phyloP scores from a whole-genome alignment of 352 stramenopile genomes.

The Globisporangium spinosum region DNA sequence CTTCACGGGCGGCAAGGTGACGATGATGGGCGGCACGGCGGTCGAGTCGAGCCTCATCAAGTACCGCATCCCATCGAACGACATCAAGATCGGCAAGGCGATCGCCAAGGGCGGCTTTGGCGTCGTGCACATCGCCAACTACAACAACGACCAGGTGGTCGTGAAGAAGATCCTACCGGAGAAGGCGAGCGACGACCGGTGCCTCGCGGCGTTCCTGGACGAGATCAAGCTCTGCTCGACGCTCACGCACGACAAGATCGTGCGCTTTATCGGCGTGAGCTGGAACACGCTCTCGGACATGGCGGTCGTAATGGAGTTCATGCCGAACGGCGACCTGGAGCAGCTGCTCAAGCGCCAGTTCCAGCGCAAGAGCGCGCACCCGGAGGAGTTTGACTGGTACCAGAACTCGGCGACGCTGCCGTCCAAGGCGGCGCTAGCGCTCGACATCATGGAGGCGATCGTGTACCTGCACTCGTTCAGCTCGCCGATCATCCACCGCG shows the following conservation, averaged over 20 bases:
- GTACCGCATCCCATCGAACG: constrained; percentile 66
- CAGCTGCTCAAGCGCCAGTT: constrained; percentile 61
- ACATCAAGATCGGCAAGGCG: constrained; percentile 55
- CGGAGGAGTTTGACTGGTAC: constrained; percentile 69
- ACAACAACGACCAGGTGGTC: constrained; percentile 56
- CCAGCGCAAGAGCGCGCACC: constrained; percentile 31
- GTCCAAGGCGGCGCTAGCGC: constrained; percentile 51
- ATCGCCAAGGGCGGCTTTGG: constrained; percentile 78
- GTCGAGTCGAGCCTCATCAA: constrained; percentile 67
- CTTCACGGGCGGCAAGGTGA: constrained; percentile 48
- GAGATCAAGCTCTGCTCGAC: constrained; percentile 85
- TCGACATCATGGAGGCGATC: constrained; percentile 74
- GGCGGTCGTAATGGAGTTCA: constrained; percentile 77
- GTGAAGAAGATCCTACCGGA: constrained; percentile 85
- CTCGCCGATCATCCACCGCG: constrained; percentile 77
- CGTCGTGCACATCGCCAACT: constrained; percentile 62
- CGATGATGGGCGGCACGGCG: constrained; percentile 44
- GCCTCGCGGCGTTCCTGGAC: constrained; percentile 66
- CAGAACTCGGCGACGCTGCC: constrained; percentile 45
- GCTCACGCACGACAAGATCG: constrained; percentile 73
- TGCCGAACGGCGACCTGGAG: constrained; percentile 72
- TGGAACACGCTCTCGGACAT: constrained; percentile 87
- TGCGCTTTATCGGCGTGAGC: constrained; percentile 77
- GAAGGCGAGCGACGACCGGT: constrained; percentile 71
- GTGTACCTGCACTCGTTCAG: constrained; percentile 83